phyloP scores from a whole-genome alignment of 108 stramenopile genomes.

The Asterionellopsis glacialis region DNA sequence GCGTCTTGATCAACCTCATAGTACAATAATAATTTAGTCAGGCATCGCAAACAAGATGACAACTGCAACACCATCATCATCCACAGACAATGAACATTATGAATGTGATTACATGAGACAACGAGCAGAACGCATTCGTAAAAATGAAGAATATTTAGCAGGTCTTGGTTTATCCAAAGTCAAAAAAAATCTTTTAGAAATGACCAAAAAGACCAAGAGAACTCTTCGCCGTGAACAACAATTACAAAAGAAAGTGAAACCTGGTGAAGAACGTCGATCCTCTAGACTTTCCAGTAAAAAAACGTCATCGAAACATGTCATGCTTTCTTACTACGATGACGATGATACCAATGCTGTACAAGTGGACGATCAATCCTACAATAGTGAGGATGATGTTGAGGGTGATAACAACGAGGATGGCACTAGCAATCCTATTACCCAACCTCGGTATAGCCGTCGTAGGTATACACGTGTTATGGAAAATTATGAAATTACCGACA shows the following conservation, averaged over 20 bases:
- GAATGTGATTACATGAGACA: constrained; percentile 37
- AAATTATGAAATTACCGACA: neutral
- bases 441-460: neutral
- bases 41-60: neutral
- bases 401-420: neutral
- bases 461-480: neutral
- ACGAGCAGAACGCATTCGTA: constrained; percentile 29
- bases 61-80: neutral
- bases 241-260: neutral
- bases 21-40: too few relatives aligned
- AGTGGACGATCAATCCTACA: too few relatives aligned
- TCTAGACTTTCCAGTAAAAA: neutral
- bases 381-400: neutral
- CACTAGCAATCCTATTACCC: too few relatives aligned
- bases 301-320: neutral
- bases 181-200: constrained; percentile 1
- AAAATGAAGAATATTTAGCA: constrained; percentile 32
- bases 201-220: neutral
- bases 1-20: too few relatives aligned
- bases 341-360: neutral
- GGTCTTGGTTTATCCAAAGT: constrained; percentile 23
- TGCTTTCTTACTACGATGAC: neutral
- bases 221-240: too few relatives aligned
- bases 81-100: constrained; percentile 7
- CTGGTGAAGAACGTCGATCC: neutral